Conservation (phyloP, 352 stramenopile genomes). For the Thraustochytrium sp. region DNA sequence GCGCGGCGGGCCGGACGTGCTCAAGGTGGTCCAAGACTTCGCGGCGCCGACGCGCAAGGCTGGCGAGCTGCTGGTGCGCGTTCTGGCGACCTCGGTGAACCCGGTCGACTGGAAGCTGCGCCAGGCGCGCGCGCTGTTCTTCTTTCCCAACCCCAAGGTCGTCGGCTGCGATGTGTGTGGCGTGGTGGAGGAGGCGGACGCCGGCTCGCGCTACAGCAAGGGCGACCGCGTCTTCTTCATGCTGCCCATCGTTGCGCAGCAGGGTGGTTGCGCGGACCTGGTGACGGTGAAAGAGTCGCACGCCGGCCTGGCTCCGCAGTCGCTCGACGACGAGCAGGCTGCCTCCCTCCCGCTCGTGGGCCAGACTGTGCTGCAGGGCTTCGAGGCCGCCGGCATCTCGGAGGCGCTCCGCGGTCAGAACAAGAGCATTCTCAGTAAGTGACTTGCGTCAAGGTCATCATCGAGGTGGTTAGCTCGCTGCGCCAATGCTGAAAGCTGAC, state of each 20-base stretch:
- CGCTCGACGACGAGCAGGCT: neutral
- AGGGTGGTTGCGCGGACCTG: constrained; percentile 40
- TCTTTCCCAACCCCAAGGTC: constrained; percentile 43
- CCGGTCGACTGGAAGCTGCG: constrained; percentile 44
- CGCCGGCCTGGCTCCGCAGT: neutral
- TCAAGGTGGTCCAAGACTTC: neutral
- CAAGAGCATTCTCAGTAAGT: constrained; percentile 44
- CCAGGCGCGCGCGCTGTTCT: neutral
- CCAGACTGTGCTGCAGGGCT: constrained; percentile 44
- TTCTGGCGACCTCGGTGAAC: constrained; percentile 34
- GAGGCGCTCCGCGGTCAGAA: neutral
- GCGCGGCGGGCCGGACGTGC: neutral
- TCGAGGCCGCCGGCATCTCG: neutral
- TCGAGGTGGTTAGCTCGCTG: constrained; percentile 46
- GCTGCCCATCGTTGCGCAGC: constrained; percentile 36
- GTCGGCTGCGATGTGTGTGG: constrained; percentile 48
- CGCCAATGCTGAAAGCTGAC: neutral
- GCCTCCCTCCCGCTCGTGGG: constrained; percentile 46
- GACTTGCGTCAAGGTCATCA: neutral
- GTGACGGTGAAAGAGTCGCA: constrained; percentile 20
- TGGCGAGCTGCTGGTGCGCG: constrained; percentile 42
- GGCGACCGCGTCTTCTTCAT: constrained; percentile 48
- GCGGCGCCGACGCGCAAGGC: neutral
- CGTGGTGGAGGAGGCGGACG: constrained; percentile 2
- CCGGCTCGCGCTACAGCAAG: neutral